A percentile compares a stretch with the other conserved stretches of the same genome.
phyloP scores from a whole-genome alignment of 352 stramenopile species.

The Phytophthora hibernalis region DNA sequence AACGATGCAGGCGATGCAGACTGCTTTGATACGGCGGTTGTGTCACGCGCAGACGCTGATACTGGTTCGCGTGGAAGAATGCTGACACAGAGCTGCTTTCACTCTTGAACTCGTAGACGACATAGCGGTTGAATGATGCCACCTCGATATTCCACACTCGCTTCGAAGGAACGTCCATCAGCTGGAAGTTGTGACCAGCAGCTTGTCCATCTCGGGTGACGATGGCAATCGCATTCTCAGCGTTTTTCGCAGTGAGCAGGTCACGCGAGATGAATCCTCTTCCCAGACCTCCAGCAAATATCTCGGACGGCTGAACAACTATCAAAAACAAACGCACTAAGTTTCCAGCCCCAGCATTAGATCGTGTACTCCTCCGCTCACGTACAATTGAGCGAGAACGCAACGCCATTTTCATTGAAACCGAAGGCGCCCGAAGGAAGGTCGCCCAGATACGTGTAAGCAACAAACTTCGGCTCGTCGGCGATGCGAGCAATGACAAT shows the following conservation, averaged over 20 bases:
- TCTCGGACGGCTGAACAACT: constrained; percentile 76
- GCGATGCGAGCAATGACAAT: constrained; percentile 71
- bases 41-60: constrained; percentile 64
- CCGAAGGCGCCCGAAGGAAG: constrained; percentile 76
- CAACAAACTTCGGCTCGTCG: constrained; percentile 61
- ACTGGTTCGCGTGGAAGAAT: constrained; percentile 83
- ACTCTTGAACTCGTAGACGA: constrained; percentile 48
- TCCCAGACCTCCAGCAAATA: constrained; percentile 63
- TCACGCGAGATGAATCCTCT: constrained; percentile 78
- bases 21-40: constrained; percentile 77
- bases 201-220: constrained; percentile 61
- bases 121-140: constrained; percentile 63
- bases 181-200: constrained; percentile 79
- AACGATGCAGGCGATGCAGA: constrained; percentile 67
- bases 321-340: constrained; percentile 1
- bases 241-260: constrained; percentile 49
- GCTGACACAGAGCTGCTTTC: constrained; percentile 29
- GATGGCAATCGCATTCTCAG: constrained; percentile 58
- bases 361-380: not conserved
- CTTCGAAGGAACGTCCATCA: constrained; percentile 60
- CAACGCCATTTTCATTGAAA: constrained; percentile 72
- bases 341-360: not conserved
- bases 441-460: constrained; percentile 78
- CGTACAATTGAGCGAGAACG: constrained; percentile 84
- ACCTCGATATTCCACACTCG: constrained; percentile 78